phyloP scores from a whole-genome alignment of 148 eudicot species.

The Fagopyrum homotropicum region DNA sequence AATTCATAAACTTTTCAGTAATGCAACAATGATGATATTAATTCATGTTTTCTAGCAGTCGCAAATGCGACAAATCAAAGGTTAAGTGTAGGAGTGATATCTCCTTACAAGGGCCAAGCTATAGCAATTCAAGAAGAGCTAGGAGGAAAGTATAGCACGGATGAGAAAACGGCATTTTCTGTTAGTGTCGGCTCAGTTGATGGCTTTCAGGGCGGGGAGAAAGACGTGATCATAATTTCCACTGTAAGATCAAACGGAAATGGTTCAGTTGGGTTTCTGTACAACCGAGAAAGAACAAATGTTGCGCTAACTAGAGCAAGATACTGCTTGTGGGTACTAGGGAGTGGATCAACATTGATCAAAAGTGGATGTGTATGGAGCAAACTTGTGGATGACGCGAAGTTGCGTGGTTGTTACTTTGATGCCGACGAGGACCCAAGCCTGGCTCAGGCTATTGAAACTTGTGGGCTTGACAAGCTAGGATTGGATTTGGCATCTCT shows the following conservation, averaged over 20 bases:
- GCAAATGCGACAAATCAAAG: conserved; percentile 9
- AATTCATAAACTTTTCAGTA: background rate
- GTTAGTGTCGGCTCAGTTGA: conserved; percentile 66
- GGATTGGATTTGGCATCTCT: background rate
- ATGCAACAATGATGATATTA: background rate
- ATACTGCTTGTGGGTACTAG: conserved; percentile 55
- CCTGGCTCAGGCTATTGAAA: conserved; percentile 19
- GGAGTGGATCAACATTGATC: conserved; percentile 30
- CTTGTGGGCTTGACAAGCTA: background rate
- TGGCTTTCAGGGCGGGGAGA: conserved; percentile 82
- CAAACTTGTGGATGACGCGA: conserved; percentile 30
- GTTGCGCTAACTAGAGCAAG: conserved; percentile 78
- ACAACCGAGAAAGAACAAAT: conserved; percentile 55
- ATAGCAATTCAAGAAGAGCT: conserved; percentile 20
- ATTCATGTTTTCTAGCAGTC: background rate
- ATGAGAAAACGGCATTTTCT: conserved; percentile 35
- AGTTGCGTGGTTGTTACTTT: conserved; percentile 25
- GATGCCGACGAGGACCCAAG: conserved; percentile 18
- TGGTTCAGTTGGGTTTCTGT: conserved; percentile 65
- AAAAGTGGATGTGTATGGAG: conserved; percentile 33
- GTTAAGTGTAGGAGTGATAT: conserved; percentile 33
- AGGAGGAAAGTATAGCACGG: conserved; percentile 20
- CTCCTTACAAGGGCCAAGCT: conserved; percentile 42
- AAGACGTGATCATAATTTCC: conserved; percentile 63
- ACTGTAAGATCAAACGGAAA: conserved; percentile 46